A percentile compares a stretch with the other conserved stretches of the same genome.
Conservation (phyloP, 2,329 filamentous ascomycete species). For the Botrytis fabae region DNA sequence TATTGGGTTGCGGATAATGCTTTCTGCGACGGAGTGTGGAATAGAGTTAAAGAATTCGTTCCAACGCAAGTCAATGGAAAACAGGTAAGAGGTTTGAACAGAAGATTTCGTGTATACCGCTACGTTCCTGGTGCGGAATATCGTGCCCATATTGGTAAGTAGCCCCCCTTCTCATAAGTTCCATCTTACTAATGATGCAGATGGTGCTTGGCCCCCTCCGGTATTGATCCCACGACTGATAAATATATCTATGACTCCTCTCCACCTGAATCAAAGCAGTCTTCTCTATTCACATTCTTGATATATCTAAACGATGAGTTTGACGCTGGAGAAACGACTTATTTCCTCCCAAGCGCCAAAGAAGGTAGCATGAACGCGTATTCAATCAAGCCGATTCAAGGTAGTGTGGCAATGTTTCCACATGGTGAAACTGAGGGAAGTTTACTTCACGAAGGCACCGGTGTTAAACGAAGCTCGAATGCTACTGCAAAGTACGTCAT, state of each 20-base stretch:
- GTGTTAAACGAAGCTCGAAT: slow-evolving; percentile 63
- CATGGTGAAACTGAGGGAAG: slow-evolving; percentile 67
- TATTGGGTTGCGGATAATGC: slow-evolving; percentile 68
- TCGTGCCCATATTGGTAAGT: slow-evolving; percentile 59
- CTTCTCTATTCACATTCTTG: slow-evolving; percentile 67
- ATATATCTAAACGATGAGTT: slow-evolving; percentile 73
- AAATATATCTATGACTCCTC: slow-evolving; percentile 67
- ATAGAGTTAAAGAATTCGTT: slow-evolving; percentile 58
- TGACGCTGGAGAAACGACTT: slow-evolving; percentile 69
- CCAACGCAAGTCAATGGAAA: slow-evolving; percentile 57
- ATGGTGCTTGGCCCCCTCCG: slow-evolving; percentile 72
- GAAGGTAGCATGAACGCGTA: slow-evolving; percentile 71
- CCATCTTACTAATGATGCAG: slow-evolving; percentile 32
- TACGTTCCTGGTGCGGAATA: slow-evolving; percentile 75
- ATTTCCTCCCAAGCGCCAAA: slow-evolving; percentile 63
- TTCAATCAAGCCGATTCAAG: slow-evolving; percentile 67
- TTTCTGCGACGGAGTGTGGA: slow-evolving; percentile 65
- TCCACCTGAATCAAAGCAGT: slow-evolving; percentile 58
- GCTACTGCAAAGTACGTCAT: slow-evolving; percentile 65
- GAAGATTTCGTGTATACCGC: slow-evolving; percentile 69
- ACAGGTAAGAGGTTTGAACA: slow-evolving; percentile 62
- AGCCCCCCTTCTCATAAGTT: neutral
- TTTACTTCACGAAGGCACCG: slow-evolving; percentile 68
- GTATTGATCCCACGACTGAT: slow-evolving; percentile 50
- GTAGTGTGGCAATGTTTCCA: slow-evolving; percentile 66